Evolutionary conservation across 1,284 basidiomycete species (phyloP).

Genomic region (Mycosarcoma maydis): DNA sequence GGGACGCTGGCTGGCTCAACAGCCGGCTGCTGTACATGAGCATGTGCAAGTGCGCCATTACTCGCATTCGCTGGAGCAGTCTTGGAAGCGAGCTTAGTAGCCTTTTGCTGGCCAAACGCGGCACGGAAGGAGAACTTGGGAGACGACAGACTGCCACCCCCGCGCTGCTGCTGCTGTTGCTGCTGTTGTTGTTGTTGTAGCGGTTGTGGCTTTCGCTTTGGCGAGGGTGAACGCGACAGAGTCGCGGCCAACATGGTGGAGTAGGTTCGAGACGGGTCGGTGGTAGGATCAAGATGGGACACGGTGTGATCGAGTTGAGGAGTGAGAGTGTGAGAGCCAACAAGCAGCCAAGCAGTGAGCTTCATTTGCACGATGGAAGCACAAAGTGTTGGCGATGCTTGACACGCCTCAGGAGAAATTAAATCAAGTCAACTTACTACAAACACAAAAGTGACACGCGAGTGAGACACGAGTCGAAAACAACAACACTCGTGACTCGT

Average conservation of each 20-base stretch:
- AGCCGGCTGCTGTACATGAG: background rate
- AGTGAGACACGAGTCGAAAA: no score
- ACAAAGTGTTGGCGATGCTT: no score
- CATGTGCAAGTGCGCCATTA: background rate
- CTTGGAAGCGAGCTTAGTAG: slow-evolving; percentile 17
- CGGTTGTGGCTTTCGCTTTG: slow-evolving; percentile 21
- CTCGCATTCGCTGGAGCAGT: background rate
- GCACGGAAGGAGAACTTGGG: slow-evolving; percentile 46
- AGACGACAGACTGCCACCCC: no score
- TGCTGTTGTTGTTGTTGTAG: slow-evolving; percentile 2
- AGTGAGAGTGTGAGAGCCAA: no score
- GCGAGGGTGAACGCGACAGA: slow-evolving; percentile 16
- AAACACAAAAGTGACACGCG: no score
- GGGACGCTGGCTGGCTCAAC: slow-evolving; percentile 4
- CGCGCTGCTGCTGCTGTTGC: slow-evolving; percentile 5
- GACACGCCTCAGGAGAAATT: no score
- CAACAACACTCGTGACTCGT: no score
- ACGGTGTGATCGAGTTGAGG: no score
- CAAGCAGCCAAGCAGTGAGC: no score
- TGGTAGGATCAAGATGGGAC: no score
- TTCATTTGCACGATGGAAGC: no score
- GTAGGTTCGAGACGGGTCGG: background rate
- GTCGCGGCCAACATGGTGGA: slow-evolving; percentile 15
- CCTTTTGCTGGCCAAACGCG: slow-evolving; percentile 27
- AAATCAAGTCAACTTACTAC: no score